Percentiles rank a stretch among this genome's conserved stretches.
Evolutionary conservation across 2,329 filamentous ascomycete genomes (phyloP).

Genomic region (Fonsecaea pedrosoi): DNA sequence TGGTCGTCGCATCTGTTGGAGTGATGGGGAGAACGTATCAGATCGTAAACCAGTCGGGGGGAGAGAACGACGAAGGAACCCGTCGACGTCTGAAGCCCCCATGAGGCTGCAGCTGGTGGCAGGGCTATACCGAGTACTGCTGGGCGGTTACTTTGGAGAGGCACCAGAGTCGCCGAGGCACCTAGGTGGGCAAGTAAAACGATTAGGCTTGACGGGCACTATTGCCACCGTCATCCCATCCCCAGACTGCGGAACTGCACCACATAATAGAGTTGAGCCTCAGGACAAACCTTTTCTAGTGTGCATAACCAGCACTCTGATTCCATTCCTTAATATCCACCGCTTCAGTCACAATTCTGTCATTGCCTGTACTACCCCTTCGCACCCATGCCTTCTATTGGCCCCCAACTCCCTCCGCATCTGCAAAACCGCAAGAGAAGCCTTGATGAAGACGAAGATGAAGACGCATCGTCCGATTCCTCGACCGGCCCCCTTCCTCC

Average conservation of each 20-base stretch:
- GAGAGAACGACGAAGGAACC: not conserved
- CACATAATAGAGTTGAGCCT: not conserved
- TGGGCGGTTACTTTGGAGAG: not conserved
- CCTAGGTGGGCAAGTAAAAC: no score
- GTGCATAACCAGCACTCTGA: not conserved
- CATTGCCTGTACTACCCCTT: not conserved
- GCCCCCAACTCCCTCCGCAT: slow-evolving; percentile 46
- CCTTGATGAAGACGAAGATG: slow-evolving; percentile 40
- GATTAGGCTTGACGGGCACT: no score
- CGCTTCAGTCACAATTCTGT: not conserved
- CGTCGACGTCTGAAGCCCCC: not conserved
- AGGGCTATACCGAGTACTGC: not conserved
- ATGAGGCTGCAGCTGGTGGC: no score
- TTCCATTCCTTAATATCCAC: not conserved
- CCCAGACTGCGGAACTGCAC: slow-evolving; percentile 1
- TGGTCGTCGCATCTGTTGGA: not conserved
- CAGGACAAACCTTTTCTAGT: not conserved
- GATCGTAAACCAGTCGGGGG: slow-evolving; percentile 7
- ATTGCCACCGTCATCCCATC: not conserved
- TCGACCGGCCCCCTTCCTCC: slow-evolving; percentile 32
- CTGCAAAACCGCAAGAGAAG: slow-evolving; percentile 48
- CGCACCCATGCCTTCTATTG: slow-evolving; percentile 41
- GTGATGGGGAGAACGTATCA: not conserved
- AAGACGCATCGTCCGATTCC: slow-evolving; percentile 30
- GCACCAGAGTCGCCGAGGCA: no score